phyloP scores from a whole-genome alignment of 2,329 filamentous ascomycete species.

The Paramyrothecium sp. region DNA sequence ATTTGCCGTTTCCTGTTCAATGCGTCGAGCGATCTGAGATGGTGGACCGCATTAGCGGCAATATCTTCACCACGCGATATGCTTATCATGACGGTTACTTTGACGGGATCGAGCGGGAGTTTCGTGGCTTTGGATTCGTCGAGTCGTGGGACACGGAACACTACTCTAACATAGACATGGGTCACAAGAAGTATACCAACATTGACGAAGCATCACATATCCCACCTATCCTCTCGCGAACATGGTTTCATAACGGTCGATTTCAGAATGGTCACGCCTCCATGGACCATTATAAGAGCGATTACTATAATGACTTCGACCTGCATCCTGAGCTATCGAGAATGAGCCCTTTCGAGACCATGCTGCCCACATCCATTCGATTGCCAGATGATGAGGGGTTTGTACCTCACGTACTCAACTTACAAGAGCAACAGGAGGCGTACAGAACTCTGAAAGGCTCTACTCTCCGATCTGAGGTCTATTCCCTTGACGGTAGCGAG shows the following conservation, averaged over 20 bases:
- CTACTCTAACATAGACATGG: background rate
- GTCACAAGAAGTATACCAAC: slow-evolving; percentile 1
- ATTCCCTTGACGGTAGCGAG: slow-evolving; percentile 5
- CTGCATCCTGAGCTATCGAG: too few relatives aligned
- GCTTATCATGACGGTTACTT: slow-evolving; percentile 25
- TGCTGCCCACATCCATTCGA: too few relatives aligned
- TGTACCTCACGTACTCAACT: too few relatives aligned
- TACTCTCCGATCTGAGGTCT: slow-evolving; percentile 7
- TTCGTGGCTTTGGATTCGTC: slow-evolving; percentile 27
- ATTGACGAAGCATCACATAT: background rate
- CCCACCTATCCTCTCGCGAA: slow-evolving; percentile 6
- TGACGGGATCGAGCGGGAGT: slow-evolving; percentile 23
- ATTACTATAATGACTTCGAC: too few relatives aligned
- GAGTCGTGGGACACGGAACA: slow-evolving; percentile 18
- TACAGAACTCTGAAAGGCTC: slow-evolving; percentile 7
- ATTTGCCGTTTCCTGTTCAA: slow-evolving; percentile 26
- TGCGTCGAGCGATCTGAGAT: slow-evolving; percentile 10
- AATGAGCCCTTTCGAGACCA: too few relatives aligned
- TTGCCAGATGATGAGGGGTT: too few relatives aligned
- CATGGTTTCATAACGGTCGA: slow-evolving; percentile 9
- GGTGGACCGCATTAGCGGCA: slow-evolving; percentile 6
- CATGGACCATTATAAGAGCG: too few relatives aligned
- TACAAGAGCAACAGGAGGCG: slow-evolving; percentile 5
- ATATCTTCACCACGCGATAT: slow-evolving; percentile 3
- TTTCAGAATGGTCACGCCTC: background rate